phyloP scores from a whole-genome alignment of 441 rosid species.

The Bocquillonia castaneifolia region DNA sequence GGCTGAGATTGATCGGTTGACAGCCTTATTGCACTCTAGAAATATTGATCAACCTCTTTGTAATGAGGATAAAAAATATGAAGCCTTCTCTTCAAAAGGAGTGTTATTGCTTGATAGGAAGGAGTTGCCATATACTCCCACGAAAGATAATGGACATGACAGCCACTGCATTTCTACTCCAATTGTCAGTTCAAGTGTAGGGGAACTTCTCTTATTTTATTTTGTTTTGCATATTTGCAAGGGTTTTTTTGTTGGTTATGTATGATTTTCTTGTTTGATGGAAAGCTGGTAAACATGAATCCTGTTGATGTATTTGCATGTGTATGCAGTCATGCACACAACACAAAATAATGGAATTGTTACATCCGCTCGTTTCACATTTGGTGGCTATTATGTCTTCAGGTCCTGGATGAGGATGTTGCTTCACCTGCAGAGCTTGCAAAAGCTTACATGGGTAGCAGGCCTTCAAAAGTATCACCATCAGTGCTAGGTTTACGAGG shows the following conservation, averaged over 20 bases:
- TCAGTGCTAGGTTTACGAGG: slow-evolving; percentile 41
- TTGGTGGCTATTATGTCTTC: slow-evolving; percentile 33
- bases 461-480: slow-evolving; percentile 69
- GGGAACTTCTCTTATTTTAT: slow-evolving; percentile 19
- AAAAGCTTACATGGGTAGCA: slow-evolving; percentile 85
- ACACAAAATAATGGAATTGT: background rate
- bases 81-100: slow-evolving; percentile 29
- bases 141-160: slow-evolving; percentile 38
- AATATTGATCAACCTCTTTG: slow-evolving; percentile 39
- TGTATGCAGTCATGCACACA: background rate
- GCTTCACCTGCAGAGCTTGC: slow-evolving; percentile 96
- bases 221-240: background rate
- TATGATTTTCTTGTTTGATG: slow-evolving; percentile 2
- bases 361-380: slow-evolving; percentile 21
- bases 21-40: slow-evolving; percentile 62
- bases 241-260: slow-evolving; percentile 10
- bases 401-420: slow-evolving; percentile 70
- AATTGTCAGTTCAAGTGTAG: slow-evolving; percentile 42
- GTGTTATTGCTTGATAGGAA: slow-evolving; percentile 29
- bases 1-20: slow-evolving; percentile 76
- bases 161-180: slow-evolving; percentile 39
- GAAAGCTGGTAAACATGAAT: background rate
- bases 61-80: slow-evolving; percentile 43
- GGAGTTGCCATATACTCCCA: slow-evolving; percentile 29
- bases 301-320: background rate